Evolutionary conservation across 306 rosid species (phyloP).

Genomic region (Castanea crenata): DNA sequence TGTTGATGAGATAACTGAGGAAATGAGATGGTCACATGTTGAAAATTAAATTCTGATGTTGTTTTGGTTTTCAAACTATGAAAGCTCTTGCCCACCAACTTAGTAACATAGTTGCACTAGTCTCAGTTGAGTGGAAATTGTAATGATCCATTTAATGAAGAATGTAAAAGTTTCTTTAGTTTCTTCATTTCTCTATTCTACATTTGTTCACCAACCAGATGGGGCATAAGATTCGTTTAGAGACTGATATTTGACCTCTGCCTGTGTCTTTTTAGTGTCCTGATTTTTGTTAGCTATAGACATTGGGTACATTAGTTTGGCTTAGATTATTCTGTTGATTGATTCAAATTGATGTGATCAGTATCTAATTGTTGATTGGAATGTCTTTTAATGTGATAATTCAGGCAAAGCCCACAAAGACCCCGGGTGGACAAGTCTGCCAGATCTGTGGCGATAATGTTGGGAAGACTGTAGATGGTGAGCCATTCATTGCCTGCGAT

Average conservation of each 20-base stretch:
- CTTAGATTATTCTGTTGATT: conserved; percentile 2
- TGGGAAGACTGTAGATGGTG: conserved; percentile 65
- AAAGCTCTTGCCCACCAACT: not conserved
- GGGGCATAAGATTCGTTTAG: not conserved
- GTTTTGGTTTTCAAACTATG: not conserved
- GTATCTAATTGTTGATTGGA: not conserved
- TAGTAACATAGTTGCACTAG: not conserved
- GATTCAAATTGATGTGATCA: not conserved
- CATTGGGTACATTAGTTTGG: not conserved
- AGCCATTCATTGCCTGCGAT: conserved; percentile 70
- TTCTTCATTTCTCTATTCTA: not conserved
- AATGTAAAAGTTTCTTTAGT: not conserved
- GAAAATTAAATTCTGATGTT: not conserved
- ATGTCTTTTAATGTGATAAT: conserved; percentile 8
- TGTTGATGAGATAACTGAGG: not conserved
- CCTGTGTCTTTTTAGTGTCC: not conserved
- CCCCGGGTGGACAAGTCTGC: conserved; percentile 64
- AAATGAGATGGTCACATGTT: not conserved
- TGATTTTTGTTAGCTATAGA: not conserved
- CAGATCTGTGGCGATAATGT: conserved; percentile 92
- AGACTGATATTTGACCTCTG: not conserved
- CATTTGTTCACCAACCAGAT: not conserved
- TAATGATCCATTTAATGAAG: not conserved
- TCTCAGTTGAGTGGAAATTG: not conserved
- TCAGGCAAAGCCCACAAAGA: conserved; percentile 58